Evolutionary conservation across 140 eudicot genomes (phyloP).

Genomic region (Bidens hawaiensis): DNA sequence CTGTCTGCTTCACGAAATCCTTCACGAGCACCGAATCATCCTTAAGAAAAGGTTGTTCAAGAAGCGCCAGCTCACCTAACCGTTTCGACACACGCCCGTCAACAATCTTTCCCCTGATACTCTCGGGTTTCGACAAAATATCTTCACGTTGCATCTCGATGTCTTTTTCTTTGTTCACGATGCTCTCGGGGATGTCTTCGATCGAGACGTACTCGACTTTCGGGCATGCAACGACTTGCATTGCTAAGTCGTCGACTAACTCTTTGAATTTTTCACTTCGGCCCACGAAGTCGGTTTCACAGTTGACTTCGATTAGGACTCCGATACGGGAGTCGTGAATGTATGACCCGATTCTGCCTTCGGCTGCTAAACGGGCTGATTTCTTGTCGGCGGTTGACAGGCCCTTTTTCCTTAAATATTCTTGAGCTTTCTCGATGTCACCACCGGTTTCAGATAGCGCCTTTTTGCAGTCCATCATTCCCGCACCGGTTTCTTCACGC

Average conservation of each 20-base stretch:
- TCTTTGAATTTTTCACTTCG: constrained; percentile 73
- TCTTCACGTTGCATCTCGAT: constrained; percentile 98
- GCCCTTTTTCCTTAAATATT: constrained; percentile 90
- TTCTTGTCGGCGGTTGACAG: constrained; percentile 91
- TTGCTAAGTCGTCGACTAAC: constrained; percentile 90
- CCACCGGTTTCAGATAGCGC: constrained; percentile 93
- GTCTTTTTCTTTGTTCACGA: constrained; percentile 56
- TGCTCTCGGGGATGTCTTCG: constrained; percentile 67
- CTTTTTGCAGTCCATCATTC: constrained; percentile 99
- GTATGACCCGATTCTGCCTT: constrained; percentile 91
- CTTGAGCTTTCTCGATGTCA: constrained; percentile 83
- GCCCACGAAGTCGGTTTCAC: constrained; percentile 95
- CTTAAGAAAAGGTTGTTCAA: constrained; percentile 84
- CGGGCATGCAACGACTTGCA: constrained; percentile 95
- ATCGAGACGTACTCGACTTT: constrained; percentile 74
- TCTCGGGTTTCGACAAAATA: constrained; percentile 82
- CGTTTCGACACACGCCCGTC: constrained; percentile 89
- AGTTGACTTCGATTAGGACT: constrained; percentile 92
- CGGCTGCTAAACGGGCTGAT: constrained; percentile 87
- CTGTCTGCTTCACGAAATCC: constrained; percentile 88
- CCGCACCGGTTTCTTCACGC: constrained; percentile 94
- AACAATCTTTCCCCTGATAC: constrained; percentile 74
- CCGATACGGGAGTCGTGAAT: constrained; percentile 96
- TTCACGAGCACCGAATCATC: constrained; percentile 78
- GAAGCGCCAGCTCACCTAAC: constrained; percentile 86